These are phyloP conservation scores for Mariannaea sp. DNA, from an alignment of 2,329 filamentous ascomycete species.

Conservation along the genomic window DNA sequence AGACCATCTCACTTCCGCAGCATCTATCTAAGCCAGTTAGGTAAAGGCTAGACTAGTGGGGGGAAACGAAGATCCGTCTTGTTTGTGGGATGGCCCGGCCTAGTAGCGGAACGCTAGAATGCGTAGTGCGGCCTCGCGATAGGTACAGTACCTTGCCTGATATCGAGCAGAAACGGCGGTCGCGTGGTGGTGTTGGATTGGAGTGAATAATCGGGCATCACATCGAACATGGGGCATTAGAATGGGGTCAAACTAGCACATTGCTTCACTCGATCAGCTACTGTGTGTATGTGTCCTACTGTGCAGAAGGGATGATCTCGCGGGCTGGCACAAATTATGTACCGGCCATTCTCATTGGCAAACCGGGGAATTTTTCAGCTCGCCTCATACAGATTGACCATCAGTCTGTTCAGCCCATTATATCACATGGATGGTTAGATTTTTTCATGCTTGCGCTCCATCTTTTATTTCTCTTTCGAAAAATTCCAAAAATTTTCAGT, in stretches of 20 bases:
- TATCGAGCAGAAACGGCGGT: background rate
- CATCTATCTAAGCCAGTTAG: background rate
- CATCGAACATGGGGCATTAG: background rate
- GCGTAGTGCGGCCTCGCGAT: no score
- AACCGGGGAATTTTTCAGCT: background rate
- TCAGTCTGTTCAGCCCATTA: no score
- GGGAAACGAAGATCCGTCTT: background rate
- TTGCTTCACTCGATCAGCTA: conserved; percentile 6
- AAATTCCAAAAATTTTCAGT: no score
- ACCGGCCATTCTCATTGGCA: background rate
- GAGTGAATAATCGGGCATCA: background rate
- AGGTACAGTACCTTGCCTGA: no score
- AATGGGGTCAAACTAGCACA: no score
- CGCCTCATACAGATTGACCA: background rate
- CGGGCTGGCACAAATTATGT: no score
- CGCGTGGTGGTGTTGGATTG: background rate
- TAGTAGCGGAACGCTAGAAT: no score
- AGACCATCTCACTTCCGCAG: background rate
- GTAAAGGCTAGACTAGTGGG: no score
- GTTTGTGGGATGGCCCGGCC: background rate
- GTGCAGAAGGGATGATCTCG: background rate
- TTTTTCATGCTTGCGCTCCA: no score
- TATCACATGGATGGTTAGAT: no score
- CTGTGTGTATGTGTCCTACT: no score
- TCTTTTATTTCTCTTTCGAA: no score